Percentiles rank a stretch among this genome's conserved stretches.
phyloP scores from a whole-genome alignment of 768 basidiomycete genomes.

The Kwoniella sp. region DNA sequence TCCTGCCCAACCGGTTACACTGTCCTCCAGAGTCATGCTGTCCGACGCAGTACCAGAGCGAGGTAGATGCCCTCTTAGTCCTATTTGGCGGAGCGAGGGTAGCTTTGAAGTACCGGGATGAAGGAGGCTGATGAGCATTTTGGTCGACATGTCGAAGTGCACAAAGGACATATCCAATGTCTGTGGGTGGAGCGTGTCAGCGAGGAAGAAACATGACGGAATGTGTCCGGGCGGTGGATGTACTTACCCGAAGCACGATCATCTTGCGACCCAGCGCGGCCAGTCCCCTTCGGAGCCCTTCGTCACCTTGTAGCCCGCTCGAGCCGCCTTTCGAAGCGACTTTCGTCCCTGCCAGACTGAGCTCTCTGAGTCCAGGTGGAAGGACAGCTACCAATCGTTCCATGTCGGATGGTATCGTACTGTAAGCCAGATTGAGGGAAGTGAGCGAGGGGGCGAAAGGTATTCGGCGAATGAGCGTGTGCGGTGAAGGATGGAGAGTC shows the following conservation, averaged over 20 bases:
- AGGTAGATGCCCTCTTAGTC: conserved; percentile 6
- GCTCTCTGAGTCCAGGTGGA: conserved; percentile 18
- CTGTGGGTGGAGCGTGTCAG: neutral
- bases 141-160: conserved; percentile 2
- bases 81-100: conserved; percentile 12
- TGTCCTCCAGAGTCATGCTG: neutral
- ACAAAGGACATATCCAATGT: conserved; percentile 20
- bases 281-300: conserved; percentile 17
- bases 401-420: conserved; percentile 17
- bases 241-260: conserved; percentile 24
- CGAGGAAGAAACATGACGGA: neutral
- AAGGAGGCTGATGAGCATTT: conserved; percentile 1
- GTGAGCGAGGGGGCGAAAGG: conserved; percentile 14
- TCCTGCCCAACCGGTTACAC: neutral
- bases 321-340: neutral
- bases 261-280: conserved; percentile 21
- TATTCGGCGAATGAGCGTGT: conserved; percentile 15
- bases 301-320: neutral
- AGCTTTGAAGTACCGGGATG: conserved; percentile 2
- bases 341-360: conserved; percentile 18
- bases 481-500: conserved; percentile 26
- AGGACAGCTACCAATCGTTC: conserved; percentile 19
- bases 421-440: conserved; percentile 31
- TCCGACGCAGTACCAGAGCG: too few species aligned
- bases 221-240: neutral